A percentile compares a stretch with the other conserved stretches of the same genome.
These are phyloP conservation scores for Chionographis japonica DNA, from an alignment of 106 monocot genomes.

Conservation along the genomic window DNA sequence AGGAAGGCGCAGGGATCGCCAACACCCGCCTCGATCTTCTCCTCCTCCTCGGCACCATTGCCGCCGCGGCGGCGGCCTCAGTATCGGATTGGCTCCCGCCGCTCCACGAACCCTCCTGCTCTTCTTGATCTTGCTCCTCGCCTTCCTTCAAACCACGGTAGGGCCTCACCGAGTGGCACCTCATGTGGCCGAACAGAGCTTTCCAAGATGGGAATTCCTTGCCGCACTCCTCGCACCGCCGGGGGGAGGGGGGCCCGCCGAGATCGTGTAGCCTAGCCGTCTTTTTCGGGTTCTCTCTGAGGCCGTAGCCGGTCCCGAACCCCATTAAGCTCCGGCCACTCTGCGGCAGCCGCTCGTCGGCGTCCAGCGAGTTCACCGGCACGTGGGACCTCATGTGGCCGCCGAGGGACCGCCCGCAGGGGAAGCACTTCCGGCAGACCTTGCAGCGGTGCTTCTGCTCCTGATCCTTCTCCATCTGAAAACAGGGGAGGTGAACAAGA, in stretches of 20 bases:
- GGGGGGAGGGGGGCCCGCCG: neutral
- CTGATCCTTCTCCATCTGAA: conserved; percentile 12
- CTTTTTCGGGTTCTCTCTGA: conserved; percentile 49
- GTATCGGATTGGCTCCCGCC: neutral
- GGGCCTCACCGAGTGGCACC: conserved; percentile 23
- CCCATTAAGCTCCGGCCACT: neutral
- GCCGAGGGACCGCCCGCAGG: conserved; percentile 35
- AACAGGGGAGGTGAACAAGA: neutral
- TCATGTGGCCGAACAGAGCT: conserved; percentile 45
- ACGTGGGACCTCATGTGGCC: conserved; percentile 60
- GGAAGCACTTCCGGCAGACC: conserved; percentile 36
- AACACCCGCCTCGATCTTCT: conserved; percentile 1
- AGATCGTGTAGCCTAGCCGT: conserved; percentile 13
- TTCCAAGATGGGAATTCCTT: conserved; percentile 27
- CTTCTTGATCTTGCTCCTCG: neutral
- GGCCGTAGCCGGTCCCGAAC: conserved; percentile 13
- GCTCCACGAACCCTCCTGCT: conserved; percentile 15
- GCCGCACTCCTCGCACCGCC: conserved; percentile 22
- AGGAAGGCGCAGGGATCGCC: neutral
- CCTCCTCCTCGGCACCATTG: neutral
- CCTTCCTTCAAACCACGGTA: neutral
- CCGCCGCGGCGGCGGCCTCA: neutral
- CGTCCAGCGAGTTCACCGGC: neutral
- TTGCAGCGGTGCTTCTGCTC: conserved; percentile 28
- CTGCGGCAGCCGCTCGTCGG: neutral